Evolutionary conservation across 257 asterid genomes (phyloP), one percentile per base, ranked within the genome.

Genomic region (Leonotis leonurus): DNA sequence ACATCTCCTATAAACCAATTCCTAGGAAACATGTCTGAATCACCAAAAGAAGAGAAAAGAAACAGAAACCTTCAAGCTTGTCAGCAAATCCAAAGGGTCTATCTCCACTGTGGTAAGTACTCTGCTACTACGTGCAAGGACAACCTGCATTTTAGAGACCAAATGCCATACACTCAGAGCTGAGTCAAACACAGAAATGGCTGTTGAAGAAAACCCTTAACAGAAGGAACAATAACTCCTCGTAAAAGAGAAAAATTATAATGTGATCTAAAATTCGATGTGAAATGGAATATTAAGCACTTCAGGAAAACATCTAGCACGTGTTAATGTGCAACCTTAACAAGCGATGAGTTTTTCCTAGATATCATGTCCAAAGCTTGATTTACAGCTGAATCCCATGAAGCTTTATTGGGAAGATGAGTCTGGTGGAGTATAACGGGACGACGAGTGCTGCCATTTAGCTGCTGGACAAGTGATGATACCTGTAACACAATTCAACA

Each of bases 71-170:
- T 81, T 86, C 65, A 92, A 80, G 65, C 79, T 77, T 51, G 83
- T 71, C 70, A 92, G 78, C 99, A 94, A 93, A 52, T 71, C 73
- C 33, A 93, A 69, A 59, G 97, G 94, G 60, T 93, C 90, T 29
- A 93, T 73, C 64, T 87, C 94, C 5, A 73, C 76, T 1, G 94
- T 62, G 45, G 99, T 80, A 71, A 79, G 60, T 26, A 87, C 88
- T 77, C 86, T 81, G 85, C 89, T 93, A 74, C 99, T 84, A 60
- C 99, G 97, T 56, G 99, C 97, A 70, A 89, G 96, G 30, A 89
- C 99, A 72, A 93, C 95, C 98, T 90, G 77, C 35, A 73, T 36
- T 57, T 72, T 32, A 46, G 10, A 49, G 64, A 70, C 35, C 49
- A 56, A 43, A 55, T 45, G 24, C 43, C 43, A 39, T 37, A 22